phyloP scores from a whole-genome alignment of 305 asterid genomes.

The Fraxinus dipetala region DNA sequence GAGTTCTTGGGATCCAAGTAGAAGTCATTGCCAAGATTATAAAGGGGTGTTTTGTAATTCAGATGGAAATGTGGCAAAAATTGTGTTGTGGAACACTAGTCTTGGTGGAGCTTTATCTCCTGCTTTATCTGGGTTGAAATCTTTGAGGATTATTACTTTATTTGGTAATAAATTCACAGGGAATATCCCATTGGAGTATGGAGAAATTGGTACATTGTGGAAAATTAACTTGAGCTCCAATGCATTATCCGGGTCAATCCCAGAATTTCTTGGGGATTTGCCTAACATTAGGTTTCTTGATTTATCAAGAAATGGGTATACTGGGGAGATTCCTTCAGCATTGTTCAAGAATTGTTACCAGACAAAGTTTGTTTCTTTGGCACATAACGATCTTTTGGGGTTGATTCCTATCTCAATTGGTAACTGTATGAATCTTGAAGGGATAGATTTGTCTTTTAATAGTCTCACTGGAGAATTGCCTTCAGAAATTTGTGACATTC shows the following conservation, averaged over 20 bases:
- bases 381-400: conserved; percentile 69
- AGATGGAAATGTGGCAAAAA: conserved; percentile 71
- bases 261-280: conserved; percentile 76
- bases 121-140: conserved; percentile 63
- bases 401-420: conserved; percentile 62
- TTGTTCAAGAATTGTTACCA: conserved; percentile 62
- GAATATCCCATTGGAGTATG: conserved; percentile 66
- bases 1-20: conserved; percentile 59
- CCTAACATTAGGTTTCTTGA: conserved; percentile 79
- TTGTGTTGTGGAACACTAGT: conserved; percentile 78
- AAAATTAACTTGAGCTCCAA: conserved; percentile 86
- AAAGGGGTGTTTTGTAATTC: conserved; percentile 72
- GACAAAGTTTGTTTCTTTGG: conserved; percentile 66
- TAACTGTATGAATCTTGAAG: conserved; percentile 69
- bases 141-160: conserved; percentile 62
- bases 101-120: conserved; percentile 74
- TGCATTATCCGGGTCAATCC: conserved; percentile 81
- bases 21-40: conserved; percentile 59
- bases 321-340: conserved; percentile 59
- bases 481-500: conserved; percentile 52
- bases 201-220: conserved; percentile 66
- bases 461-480: conserved; percentile 61
- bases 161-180: conserved; percentile 74
- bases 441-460: conserved; percentile 82
- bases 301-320: conserved; percentile 62